Evolutionary conservation across 805 yeast species (phyloP).

Genomic region (Saccharomycodes ludwigii): DNA sequence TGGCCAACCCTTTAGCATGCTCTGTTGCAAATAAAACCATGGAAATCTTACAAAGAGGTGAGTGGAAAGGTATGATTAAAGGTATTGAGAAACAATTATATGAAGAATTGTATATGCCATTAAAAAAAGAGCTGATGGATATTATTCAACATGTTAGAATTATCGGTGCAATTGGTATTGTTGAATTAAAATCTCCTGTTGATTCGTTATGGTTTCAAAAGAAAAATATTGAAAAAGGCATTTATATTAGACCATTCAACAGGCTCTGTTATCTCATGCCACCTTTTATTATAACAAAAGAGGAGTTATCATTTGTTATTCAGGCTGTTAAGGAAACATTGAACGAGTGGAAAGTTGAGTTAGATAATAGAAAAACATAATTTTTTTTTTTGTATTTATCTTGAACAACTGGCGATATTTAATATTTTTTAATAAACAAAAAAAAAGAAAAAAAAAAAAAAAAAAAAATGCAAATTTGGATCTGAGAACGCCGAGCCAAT

Average conservation of each 20-base stretch:
- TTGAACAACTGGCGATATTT: too few relatives aligned
- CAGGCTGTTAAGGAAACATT: conserved; percentile 7
- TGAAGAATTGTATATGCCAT: conserved; percentile 10
- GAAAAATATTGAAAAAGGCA: conserved; percentile 8
- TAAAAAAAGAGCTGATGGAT: conserved; percentile 4
- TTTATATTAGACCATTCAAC: conserved; percentile 17
- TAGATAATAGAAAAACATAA: too few relatives aligned
- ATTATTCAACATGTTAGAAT: conserved; percentile 12
- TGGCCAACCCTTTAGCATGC: conserved; percentile 20
- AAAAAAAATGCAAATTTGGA: too few relatives aligned
- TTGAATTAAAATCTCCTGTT: conserved; percentile 11
- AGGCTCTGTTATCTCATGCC: conserved; percentile 18
- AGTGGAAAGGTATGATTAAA: conserved; percentile 13
- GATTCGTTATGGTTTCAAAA: conserved; percentile 15
- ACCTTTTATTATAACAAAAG: conserved; percentile 14
- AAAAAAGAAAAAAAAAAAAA: too few relatives aligned
- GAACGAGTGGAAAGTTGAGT: conserved; percentile 5
- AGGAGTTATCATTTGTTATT: conserved; percentile 9
- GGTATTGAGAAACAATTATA: conserved; percentile 12
- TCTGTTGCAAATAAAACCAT: conserved; percentile 14
- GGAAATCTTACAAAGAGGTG: conserved; percentile 14
- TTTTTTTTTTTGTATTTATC: too few relatives aligned
- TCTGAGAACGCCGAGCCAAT: too few relatives aligned
- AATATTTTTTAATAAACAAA: too few relatives aligned
- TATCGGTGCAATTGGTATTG: conserved; percentile 16